Percentiles rank a stretch among this genome's conserved stretches.
Evolutionary conservation across 139 green algal genomes (phyloP).

Genomic region (Asterochloris sp.): DNA sequence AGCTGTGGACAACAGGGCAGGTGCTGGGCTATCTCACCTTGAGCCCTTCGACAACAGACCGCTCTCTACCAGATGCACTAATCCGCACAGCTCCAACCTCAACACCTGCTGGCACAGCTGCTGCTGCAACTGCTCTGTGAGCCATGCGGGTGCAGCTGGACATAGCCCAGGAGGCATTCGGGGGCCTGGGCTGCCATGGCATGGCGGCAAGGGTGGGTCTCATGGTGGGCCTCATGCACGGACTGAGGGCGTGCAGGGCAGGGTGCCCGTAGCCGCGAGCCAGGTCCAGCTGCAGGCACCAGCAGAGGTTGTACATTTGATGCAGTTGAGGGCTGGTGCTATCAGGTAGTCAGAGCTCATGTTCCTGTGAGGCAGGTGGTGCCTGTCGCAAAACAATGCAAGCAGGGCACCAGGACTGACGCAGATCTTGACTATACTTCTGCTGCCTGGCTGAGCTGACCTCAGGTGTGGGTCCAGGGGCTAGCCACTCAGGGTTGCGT

Average conservation of each 20-base stretch:
- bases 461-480: too few relatives aligned
- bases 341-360: too few relatives aligned
- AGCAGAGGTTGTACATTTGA: too few relatives aligned
- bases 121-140: neutral
- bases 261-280: slow-evolving; percentile 28
- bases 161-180: neutral
- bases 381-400: too few relatives aligned
- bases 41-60: slow-evolving; percentile 60
- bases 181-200: too few relatives aligned
- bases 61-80: slow-evolving; percentile 62
- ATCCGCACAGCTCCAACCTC: slow-evolving; percentile 51
- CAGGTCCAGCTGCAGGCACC: slow-evolving; percentile 23
- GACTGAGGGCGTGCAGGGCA: slow-evolving; percentile 19
- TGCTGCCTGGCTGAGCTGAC: too few relatives aligned
- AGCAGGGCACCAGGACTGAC: too few relatives aligned
- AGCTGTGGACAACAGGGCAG: too few relatives aligned
- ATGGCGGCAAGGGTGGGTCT: too few relatives aligned
- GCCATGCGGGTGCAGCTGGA: slow-evolving; percentile 23
- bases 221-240: neutral
- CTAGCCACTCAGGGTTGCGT: neutral
- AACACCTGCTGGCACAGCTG: slow-evolving; percentile 16
- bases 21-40: neutral
- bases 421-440: too few relatives aligned
- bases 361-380: too few relatives aligned
- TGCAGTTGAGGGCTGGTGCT: too few relatives aligned